These are phyloP conservation scores for Lodderomyces metapsilosis DNA, from an alignment of 1,139 yeast genomes.

Conservation along the genomic window DNA sequence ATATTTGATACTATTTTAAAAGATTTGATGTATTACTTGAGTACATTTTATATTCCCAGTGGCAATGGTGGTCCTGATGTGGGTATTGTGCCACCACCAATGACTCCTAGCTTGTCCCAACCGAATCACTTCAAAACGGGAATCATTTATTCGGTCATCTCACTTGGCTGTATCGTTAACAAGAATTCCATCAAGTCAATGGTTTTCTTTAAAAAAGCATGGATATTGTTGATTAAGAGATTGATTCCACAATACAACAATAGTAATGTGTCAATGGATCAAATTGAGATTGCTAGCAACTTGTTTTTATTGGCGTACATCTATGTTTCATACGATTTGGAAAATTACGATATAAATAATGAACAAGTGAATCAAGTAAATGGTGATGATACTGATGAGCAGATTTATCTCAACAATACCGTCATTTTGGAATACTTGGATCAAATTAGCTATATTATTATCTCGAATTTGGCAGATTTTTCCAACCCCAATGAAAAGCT, in stretches of 20 bases:
- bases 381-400: constrained; percentile 6
- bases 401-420: constrained; percentile 27
- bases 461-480: constrained; percentile 23
- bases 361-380: not conserved
- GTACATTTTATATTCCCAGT: constrained; percentile 14
- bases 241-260: constrained; percentile 43
- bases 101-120: constrained; percentile 1
- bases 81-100: constrained; percentile 1
- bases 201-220: constrained; percentile 37
- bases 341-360: constrained; percentile 10
- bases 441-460: constrained; percentile 40
- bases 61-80: not conserved
- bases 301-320: constrained; percentile 33
- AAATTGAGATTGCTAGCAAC: constrained; percentile 37
- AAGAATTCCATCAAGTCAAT: constrained; percentile 24
- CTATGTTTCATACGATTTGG: constrained; percentile 29
- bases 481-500: constrained; percentile 19
- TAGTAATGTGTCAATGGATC: constrained; percentile 35
- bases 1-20: constrained; percentile 21
- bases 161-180: constrained; percentile 24
- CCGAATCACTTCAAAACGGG: constrained; percentile 28
- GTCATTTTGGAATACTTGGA: constrained; percentile 46
- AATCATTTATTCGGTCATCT: constrained; percentile 25
- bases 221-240: constrained; percentile 45
- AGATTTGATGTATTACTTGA: constrained; percentile 29